A percentile compares a stretch with the other conserved stretches of the same genome.
Evolutionary conservation across 1,284 basidiomycete genomes (phyloP).

Genomic region (Leccinum fuscescens): DNA sequence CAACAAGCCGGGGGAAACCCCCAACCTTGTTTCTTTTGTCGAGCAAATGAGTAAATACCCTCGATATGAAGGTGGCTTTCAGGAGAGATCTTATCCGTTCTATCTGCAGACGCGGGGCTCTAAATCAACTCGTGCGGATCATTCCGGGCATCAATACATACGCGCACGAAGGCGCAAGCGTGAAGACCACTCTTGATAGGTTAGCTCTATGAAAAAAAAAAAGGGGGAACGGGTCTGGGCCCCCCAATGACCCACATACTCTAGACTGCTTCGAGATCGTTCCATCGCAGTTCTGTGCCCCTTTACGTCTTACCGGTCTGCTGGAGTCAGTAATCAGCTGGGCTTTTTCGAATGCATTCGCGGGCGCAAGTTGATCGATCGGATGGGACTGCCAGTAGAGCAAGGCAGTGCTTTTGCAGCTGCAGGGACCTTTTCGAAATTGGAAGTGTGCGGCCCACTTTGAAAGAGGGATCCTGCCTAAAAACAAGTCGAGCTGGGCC

Average conservation of each 20-base stretch:
- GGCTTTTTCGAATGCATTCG: slow-evolving; percentile 3
- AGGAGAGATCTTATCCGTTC: slow-evolving; percentile 24
- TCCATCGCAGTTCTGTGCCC: slow-evolving; percentile 1
- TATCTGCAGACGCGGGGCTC: slow-evolving; percentile 20
- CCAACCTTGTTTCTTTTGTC: slow-evolving; percentile 22
- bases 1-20: slow-evolving; percentile 16
- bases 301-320: background rate
- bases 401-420: slow-evolving; percentile 7
- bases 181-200: slow-evolving; percentile 12
- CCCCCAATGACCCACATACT: slow-evolving; percentile 10
- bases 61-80: slow-evolving; percentile 13
- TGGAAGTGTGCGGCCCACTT: background rate
- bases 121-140: slow-evolving; percentile 28
- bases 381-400: background rate
- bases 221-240: background rate
- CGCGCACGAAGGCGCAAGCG: slow-evolving; percentile 14
- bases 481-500: background rate
- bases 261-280: background rate
- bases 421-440: slow-evolving; percentile 2
- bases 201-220: background rate
- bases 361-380: slow-evolving; percentile 5
- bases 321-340: background rate
- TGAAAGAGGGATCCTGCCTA: background rate
- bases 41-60: slow-evolving; percentile 20
- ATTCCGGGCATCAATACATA: slow-evolving; percentile 24